A percentile compares a stretch with the other conserved stretches of the same genome.
phyloP scores from a whole-genome alignment of 2,329 filamentous ascomycete genomes.

The Penicillium concentricum region DNA sequence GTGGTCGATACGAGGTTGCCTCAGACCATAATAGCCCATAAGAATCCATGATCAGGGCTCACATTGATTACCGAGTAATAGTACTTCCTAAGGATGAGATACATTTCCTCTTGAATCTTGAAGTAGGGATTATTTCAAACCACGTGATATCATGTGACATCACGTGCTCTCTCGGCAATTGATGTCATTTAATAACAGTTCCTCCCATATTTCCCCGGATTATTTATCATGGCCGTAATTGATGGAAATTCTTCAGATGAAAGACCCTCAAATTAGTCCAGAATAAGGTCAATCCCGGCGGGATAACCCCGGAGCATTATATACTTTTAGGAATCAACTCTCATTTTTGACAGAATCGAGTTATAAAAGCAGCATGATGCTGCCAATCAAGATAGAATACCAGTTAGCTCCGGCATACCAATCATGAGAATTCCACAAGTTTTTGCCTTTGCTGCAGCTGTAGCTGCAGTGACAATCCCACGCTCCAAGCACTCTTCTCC shows the following conservation, averaged over 20 bases:
- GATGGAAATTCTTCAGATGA: conserved; percentile 13
- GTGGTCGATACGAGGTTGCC: not conserved
- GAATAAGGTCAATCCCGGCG: conserved; percentile 24
- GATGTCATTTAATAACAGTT: not conserved
- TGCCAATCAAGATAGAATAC: not conserved
- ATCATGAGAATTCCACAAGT: conserved; percentile 17
- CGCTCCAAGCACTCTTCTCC: conserved; percentile 14
- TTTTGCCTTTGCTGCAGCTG: conserved; percentile 12
- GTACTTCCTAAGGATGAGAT: not conserved
- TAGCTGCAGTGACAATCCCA: conserved; percentile 8
- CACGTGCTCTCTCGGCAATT: not conserved
- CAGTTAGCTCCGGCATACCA: not conserved
- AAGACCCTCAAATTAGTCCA: conserved; percentile 5
- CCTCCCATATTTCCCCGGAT: not conserved
- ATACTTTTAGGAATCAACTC: not conserved
- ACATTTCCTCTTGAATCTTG: too few species aligned
- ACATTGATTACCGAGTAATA: not conserved
- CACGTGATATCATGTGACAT: not conserved
- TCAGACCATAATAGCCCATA: not conserved
- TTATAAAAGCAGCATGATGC: conserved; percentile 5
- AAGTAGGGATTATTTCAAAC: too few species aligned
- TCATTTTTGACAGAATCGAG: not conserved
- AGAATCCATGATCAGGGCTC: not conserved
- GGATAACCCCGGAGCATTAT: conserved; percentile 13
- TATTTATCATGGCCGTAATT: conserved; percentile 1